These are phyloP conservation scores for Fusarium gaditjirri DNA, from an alignment of 2,329 filamentous ascomycete genomes.

Conservation along the genomic window DNA sequence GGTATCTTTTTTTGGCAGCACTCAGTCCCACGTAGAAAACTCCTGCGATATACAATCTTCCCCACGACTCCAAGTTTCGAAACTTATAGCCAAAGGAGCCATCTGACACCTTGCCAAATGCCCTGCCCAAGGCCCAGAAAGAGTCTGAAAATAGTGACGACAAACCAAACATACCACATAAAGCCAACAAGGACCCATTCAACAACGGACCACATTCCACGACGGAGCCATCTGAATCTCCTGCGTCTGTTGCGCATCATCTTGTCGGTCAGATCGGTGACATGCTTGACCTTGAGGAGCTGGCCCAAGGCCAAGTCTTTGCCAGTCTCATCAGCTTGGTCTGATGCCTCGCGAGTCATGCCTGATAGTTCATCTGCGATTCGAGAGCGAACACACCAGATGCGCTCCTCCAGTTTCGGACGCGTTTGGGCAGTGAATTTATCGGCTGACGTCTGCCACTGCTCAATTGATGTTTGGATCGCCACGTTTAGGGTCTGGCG, in stretches of 20 bases:
- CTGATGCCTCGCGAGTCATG: conserved; percentile 73
- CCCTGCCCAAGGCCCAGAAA: conserved; percentile 71
- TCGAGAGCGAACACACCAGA: conserved; percentile 59
- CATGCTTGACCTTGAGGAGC: conserved; percentile 81
- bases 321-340: conserved; percentile 82
- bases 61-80: not conserved
- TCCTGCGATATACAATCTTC: conserved; percentile 1
- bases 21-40: conserved; percentile 10
- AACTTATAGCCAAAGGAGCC: conserved; percentile 81
- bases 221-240: conserved; percentile 77
- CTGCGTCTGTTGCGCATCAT: conserved; percentile 76
- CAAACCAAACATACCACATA: conserved; percentile 95
- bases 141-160: conserved; percentile 80
- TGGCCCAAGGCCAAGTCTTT: conserved; percentile 80
- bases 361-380: conserved; percentile 65
- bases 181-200: conserved; percentile 90
- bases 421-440: conserved; percentile 67
- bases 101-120: conserved; percentile 70
- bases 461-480: conserved; percentile 59
- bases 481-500: conserved; percentile 62
- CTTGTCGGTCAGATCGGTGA: conserved; percentile 82
- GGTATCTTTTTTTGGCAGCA: not conserved
- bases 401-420: conserved; percentile 60
- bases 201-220: conserved; percentile 81
- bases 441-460: conserved; percentile 70